Base-by-base conservation (phyloP, 2,329 filamentous ascomycete species). In the Xylaria sp. region DNA sequence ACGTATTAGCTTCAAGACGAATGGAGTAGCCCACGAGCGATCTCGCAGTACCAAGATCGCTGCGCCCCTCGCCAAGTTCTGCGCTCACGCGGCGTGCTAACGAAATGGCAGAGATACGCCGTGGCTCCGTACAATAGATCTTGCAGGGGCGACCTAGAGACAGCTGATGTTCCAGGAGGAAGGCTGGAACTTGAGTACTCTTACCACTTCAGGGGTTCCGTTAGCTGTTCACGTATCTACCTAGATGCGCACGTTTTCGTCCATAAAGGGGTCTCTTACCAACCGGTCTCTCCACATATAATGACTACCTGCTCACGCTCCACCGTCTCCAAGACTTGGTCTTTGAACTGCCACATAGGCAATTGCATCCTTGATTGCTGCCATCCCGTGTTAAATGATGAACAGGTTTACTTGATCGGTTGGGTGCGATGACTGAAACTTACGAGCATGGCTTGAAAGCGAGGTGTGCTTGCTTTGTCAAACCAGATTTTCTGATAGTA, bases 11-110 rank as follows among this genome's bases (percentile, higher is more conserved):
- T 73, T 99, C 94, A 18, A 99, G 78, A 16, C 94, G 86, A 67
- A 99, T 97, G 1, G 94, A 92, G 77, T 96, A 99, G 50, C 94
- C 94, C 19, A 99, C 88, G 2, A 99, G 80, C 2, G 94, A 97
- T 56, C 89, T 83, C 48, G 79, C 77, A 0, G 91, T 95, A 46
- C 94, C 94, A 48, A 97, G 76, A 63, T 96, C 93, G 59, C 84
- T 84, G 63, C 86, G 89, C 55, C 82, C 84, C 73, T 99, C 94
- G 6, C 94, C 94, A 23, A 99, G 81, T 72, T 99, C 94, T 73
- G 97, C 91, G 70, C 92, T 96, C 16, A 99, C 94, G 70, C 94
- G 88, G 58, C 90, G 87, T 47, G 94, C 94, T 52, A 99, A 79
- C 11, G 94, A 97, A 47, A 99, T 93, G 8, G 94, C 94, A 13